Base-by-base conservation (phyloP, 305 asterid genomes). In the Solanum aculeatissimum region DNA sequence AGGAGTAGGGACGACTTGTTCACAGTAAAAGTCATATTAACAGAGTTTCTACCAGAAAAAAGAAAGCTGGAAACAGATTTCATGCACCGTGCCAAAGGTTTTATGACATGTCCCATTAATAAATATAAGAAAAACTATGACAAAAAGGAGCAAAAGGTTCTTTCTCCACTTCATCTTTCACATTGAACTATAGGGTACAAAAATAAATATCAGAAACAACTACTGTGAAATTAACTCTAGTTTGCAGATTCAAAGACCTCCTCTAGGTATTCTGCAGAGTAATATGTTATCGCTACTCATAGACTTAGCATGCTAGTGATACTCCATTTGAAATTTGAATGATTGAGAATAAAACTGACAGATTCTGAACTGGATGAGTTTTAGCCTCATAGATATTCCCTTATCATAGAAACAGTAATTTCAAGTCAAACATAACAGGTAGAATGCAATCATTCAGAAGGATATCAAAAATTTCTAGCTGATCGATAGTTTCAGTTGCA, bases 381-480 rank as follows among this genome's bases (percentile, higher is more conserved):
- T 74, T 74, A 2, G 42, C 81, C 60, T 49, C 81, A 25, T 75
- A 77, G 63, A 27, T 77, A 77, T 7, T 51, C 27, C 65, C 27
- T 77, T 18, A 53, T 78, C 29, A 53, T 78, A 1, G 82, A 78
- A 77, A 77, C 29, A 78, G 18, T 78, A 78, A 29, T 1, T 43
- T 53, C 82, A 77, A 77, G 65, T 77, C 13, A 29, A 51, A 51
- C 65, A 27, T 77, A 77, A 78, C 29, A 78, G 63, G 23, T 32
- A 79, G 23, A 80, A 82, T 55, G 55, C 16, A 78, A 69, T 57
- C 69, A 63, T 55, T 42, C 19, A 54, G 18, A 90, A 93, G 99
- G 99, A 96, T 96, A 96, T 96, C 97, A 87, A 94, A 96, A 77
- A 96, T 88, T 86, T 96, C 99, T 79, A 84, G 92, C 51, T 93